Evolutionary conservation across 768 basidiomycete genomes (phyloP), one percentile per base, ranked within the genome.

Genomic region (Kondoa subrosea): DNA sequence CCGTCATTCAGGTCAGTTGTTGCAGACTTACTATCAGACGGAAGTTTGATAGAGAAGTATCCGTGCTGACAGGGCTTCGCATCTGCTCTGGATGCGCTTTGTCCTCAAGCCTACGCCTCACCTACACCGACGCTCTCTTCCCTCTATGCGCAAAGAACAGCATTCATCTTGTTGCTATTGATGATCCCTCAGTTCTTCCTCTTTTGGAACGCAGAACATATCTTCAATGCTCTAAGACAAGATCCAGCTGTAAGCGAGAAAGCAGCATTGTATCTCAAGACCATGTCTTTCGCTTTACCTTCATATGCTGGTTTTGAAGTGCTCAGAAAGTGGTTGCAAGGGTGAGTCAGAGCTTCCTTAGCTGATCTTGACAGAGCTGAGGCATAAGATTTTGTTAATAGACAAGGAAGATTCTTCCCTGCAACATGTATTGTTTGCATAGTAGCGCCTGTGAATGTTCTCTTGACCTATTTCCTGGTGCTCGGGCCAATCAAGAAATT

Each of bases 351-450:
- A n/a, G n/a, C n/a, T n/a, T n/a, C n/a, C n/a, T n/a, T n/a, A n/a
- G n/a, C n/a, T n/a, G n/a, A n/a, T n/a, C n/a, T n/a, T n/a, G n/a
- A n/a, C n/a, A n/a, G n/a, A n/a, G n/a, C n/a, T n/a, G n/a, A n/a
- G n/a, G n/a, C 31, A 25, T 56, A 25, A 25, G 56, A 15, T 21
- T 61, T 31, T 2, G 12, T 26, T 14, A 12, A 62, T 17, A 1
- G 40, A 1, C 64, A 68, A 85, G 85, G 88, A 29, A 80, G 92
- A 21, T 91, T 96, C 77, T 79, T 82, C 21, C 82, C 91, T 2
- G 91, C 92, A 0, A 92, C 91, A 0, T 83, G 85, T 68, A 87
- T 92, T 68, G 85, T 88, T 56, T 76, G 88, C 67, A 78, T 88
- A 27, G 83, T 91, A 17, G 89, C 92, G 0, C 95, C 91, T 0